These are phyloP conservation scores for Fusarium pseudoanthophilum DNA, from an alignment of 2,329 filamentous ascomycete genomes.

Conservation along the genomic window DNA sequence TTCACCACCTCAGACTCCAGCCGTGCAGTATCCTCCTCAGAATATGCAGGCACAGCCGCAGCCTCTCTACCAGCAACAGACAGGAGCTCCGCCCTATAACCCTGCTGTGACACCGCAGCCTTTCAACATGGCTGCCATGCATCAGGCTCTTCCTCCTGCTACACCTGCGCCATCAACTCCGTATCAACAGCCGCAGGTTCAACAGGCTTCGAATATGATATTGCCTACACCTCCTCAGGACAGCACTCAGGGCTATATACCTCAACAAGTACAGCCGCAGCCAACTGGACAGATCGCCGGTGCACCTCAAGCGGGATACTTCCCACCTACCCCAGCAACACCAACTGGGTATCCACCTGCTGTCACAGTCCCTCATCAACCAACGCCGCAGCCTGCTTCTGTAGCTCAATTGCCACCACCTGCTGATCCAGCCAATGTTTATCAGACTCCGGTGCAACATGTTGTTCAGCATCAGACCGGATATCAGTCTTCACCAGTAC, in stretches of 20 bases:
- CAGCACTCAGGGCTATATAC: neutral
- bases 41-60: too few relatives aligned
- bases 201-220: neutral
- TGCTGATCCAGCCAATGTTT: rapidly evolving
- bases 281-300: neutral
- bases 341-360: neutral
- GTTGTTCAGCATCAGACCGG: neutral
- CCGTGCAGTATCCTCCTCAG: neutral
- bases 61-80: neutral
- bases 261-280: neutral
- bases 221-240: neutral
- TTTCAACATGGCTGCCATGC: conserved; percentile 27
- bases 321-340: neutral
- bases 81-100: neutral
- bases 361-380: neutral
- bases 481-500: neutral
- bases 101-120: neutral
- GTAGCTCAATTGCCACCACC: neutral
- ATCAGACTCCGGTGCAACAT: neutral
- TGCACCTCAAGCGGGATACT: conserved; percentile 5
- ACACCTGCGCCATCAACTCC: neutral
- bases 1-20: conserved; percentile 14
- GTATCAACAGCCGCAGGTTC: neutral
- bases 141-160: conserved; percentile 20
- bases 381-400: neutral